phyloP scores from a whole-genome alignment of 257 asterid species.

The Scutellaria minor region DNA sequence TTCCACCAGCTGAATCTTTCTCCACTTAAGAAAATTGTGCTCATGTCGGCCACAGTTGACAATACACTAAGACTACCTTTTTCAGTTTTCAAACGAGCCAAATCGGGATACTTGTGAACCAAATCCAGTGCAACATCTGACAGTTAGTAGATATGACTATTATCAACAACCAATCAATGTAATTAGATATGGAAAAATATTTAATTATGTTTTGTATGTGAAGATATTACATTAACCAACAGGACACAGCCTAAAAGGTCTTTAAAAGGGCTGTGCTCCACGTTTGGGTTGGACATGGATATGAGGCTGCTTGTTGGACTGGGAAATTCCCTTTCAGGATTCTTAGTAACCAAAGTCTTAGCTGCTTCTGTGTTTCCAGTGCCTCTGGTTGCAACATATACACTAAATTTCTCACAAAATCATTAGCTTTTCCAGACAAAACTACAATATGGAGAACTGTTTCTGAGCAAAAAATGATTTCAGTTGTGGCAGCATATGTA shows the following conservation, averaged over 20 bases:
- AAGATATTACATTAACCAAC: background rate
- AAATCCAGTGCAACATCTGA: slow-evolving; percentile 37
- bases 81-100: background rate
- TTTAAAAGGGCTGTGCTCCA: background rate
- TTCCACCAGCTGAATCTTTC: slow-evolving; percentile 12
- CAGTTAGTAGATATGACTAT: background rate
- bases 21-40: background rate
- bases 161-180: background rate
- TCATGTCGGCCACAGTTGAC: background rate
- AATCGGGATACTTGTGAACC: slow-evolving; percentile 26
- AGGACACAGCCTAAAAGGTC: background rate
- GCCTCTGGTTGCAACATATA: background rate
- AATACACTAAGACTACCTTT: background rate
- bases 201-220: too few relatives aligned
- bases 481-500: background rate
- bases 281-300: background rate
- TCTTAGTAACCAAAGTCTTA: background rate
- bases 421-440: background rate
- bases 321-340: background rate
- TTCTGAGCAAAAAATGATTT: background rate
- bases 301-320: background rate
- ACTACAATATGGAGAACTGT: slow-evolving; percentile 17
- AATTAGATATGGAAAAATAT: too few relatives aligned
- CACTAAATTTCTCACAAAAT: slow-evolving; percentile 10
- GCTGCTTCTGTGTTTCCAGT: slow-evolving; percentile 27